A percentile compares a stretch with the other conserved stretches of the same genome.
Evolutionary conservation across 2,329 filamentous ascomycete genomes (phyloP).

Genomic region (Furcasterigmium sp.): DNA sequence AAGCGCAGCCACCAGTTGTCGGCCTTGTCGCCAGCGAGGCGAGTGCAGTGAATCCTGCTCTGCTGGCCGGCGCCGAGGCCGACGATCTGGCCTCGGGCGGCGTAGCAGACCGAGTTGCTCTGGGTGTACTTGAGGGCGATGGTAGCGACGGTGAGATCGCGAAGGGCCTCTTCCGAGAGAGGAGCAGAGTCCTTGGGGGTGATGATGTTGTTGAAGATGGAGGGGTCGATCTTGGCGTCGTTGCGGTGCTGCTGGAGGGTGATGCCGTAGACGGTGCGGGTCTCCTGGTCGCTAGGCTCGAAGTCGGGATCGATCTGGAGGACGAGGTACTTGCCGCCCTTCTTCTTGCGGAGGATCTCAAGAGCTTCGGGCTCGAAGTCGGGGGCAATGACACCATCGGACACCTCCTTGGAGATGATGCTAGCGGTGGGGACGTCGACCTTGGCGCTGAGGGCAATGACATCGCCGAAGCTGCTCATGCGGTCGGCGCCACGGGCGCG

Average conservation of each 20-base stretch:
- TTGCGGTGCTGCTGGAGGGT: constrained; percentile 88
- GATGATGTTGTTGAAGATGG: constrained; percentile 80
- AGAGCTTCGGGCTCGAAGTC: constrained; percentile 81
- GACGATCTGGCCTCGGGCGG: constrained; percentile 86
- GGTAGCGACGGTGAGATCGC: constrained; percentile 90
- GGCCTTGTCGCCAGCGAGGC: constrained; percentile 93
- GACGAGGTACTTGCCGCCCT: constrained; percentile 93
- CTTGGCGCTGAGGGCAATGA: constrained; percentile 86
- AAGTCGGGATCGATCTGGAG: constrained; percentile 91
- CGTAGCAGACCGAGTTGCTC: constrained; percentile 98
- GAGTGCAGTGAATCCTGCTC: constrained; percentile 96
- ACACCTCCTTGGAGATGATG: constrained; percentile 97
- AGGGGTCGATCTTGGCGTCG: constrained; percentile 78
- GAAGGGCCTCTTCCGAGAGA: constrained; percentile 74
- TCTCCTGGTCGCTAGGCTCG: constrained; percentile 74
- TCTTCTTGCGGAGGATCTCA: constrained; percentile 94
- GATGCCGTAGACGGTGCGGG: constrained; percentile 84
- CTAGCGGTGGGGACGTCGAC: constrained; percentile 92
- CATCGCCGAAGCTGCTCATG: constrained; percentile 97
- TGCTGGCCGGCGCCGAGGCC: constrained; percentile 95
- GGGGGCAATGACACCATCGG: constrained; percentile 91
- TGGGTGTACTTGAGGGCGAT: constrained; percentile 98
- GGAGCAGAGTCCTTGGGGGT: constrained; percentile 72
- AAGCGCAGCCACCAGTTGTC: constrained; percentile 99
- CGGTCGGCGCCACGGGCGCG: constrained; percentile 93